Base-by-base conservation (phyloP, 1,284 basidiomycete species). In the Ustilago tritici region DNA sequence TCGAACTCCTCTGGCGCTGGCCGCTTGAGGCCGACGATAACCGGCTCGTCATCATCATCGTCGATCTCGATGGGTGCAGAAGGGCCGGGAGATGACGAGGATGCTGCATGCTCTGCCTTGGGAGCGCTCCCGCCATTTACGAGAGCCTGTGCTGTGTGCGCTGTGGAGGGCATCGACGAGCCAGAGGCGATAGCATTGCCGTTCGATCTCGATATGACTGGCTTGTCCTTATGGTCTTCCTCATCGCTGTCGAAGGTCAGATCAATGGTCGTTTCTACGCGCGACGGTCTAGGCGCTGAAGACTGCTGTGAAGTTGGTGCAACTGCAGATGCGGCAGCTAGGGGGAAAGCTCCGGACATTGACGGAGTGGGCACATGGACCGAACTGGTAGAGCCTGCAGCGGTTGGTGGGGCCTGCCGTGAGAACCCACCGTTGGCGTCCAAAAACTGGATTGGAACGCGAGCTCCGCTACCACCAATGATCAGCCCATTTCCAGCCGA, bases 11-110 rank as follows among this genome's bases (percentile, higher is more conserved):
- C 56, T 6, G 55, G 47, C 32, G 60, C 34, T 10, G 72, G 52
- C 4, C 61, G 43, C 43, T 76, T 75, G 58, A 67, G 62, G 12
- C 70, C 65, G 14, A 83, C 70, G n/a, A 79, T 61, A 17, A 78
- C 66, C 10, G 77, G 79, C 59, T 82, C 82, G 56, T 83, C 80
- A 23, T 76, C 76, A 31, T 80, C 81, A 35, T 82, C 81, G 32
- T 76, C 70, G 31, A 28, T 28, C 3, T 77, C 72, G 11, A 72
- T 12, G 8, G 59, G 9, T 2, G 60, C 50, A 41, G 54, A 52
- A 2, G 64, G 14, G 14, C 34, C n/a, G 2, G 49, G 38, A 19
- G 63, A 36, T n/a, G 60, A 31, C 5, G 50, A 31, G 3, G 60
- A 34, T 14, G 46, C 31, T 12, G 19, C 57, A 17, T 43, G 43